phyloP scores from a whole-genome alignment of 495 filamentous ascomycete genomes.

The Lasiosphaeria hispida region DNA sequence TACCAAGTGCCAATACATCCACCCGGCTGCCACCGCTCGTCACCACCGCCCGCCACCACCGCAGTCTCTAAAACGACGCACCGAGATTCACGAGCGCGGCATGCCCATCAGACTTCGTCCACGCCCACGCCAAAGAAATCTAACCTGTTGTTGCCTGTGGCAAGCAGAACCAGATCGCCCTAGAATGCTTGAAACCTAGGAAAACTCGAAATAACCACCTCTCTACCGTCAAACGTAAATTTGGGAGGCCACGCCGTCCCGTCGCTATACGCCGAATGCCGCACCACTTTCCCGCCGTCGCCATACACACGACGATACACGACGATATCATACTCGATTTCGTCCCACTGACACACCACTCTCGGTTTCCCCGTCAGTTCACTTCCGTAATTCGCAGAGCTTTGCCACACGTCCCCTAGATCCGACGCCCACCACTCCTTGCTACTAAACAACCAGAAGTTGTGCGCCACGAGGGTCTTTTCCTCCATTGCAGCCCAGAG shows the following conservation, averaged over 20 bases:
- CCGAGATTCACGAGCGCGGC: not conserved
- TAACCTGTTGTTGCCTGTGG: not conserved
- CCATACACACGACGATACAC: too few species aligned
- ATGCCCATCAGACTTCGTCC: not conserved
- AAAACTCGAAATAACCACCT: too few species aligned
- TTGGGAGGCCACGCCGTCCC: not conserved
- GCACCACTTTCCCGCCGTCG: not conserved
- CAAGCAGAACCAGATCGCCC: not conserved
- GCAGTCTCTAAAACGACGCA: not conserved
- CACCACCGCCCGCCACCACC: not conserved
- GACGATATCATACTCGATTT: not conserved
- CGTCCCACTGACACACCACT: not conserved
- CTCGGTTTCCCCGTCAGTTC: not conserved
- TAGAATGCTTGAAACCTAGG: too few species aligned
- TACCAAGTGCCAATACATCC: slow-evolving; percentile 11
- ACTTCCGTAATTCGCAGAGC: not conserved
- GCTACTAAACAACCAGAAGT: not conserved
- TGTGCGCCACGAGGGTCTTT: not conserved
- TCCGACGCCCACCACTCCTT: not conserved
- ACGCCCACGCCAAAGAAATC: slow-evolving; percentile 8
- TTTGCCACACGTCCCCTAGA: not conserved
- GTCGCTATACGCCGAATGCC: not conserved
- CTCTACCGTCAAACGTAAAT: not conserved
- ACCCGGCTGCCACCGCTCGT: not conserved
- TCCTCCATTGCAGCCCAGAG: not conserved